phyloP scores from a whole-genome alignment of 1,284 basidiomycete genomes.

The Ganoderma lingzhi region DNA sequence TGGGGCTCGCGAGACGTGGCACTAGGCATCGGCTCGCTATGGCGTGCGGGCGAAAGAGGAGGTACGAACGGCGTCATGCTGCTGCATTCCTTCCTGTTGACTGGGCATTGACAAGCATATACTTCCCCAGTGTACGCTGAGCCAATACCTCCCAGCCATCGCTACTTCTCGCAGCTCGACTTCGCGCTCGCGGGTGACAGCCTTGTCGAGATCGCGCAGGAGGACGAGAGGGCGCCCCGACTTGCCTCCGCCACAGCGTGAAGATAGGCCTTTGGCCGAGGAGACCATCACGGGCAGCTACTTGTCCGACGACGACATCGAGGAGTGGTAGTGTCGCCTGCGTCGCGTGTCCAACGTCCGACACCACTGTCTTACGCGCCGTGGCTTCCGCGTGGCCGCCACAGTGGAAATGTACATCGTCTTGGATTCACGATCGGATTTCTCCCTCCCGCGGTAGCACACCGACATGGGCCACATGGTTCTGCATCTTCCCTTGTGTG shows the following conservation, averaged over 20 bases:
- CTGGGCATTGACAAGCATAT: background rate
- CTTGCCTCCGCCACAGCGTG: constrained; percentile 38
- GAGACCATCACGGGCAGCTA: constrained; percentile 54
- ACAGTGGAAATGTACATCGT: no score
- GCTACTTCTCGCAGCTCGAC: constrained; percentile 60
- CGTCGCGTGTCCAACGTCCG: background rate
- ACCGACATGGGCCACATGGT: no score
- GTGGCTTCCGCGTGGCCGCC: no score
- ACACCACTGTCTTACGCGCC: no score
- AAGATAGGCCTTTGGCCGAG: constrained; percentile 23
- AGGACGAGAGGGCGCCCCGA: constrained; percentile 41
- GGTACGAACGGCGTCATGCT: constrained; percentile 2
- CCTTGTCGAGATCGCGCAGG: constrained; percentile 49
- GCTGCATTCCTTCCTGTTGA: background rate
- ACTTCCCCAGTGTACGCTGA: constrained; percentile 1
- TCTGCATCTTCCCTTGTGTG: no score
- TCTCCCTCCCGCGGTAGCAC: no score
- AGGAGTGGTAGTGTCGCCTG: constrained; percentile 50
- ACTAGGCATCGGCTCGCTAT: constrained; percentile 66
- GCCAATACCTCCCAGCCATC: constrained; percentile 54
- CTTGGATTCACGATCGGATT: no score
- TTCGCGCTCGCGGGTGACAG: constrained; percentile 46
- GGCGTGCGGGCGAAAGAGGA: constrained; percentile 53
- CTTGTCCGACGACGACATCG: constrained; percentile 77
- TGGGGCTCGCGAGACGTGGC: constrained; percentile 64